Conservation (phyloP, 2,329 filamentous ascomycete genomes). For the Colletotrichum sp. region DNA sequence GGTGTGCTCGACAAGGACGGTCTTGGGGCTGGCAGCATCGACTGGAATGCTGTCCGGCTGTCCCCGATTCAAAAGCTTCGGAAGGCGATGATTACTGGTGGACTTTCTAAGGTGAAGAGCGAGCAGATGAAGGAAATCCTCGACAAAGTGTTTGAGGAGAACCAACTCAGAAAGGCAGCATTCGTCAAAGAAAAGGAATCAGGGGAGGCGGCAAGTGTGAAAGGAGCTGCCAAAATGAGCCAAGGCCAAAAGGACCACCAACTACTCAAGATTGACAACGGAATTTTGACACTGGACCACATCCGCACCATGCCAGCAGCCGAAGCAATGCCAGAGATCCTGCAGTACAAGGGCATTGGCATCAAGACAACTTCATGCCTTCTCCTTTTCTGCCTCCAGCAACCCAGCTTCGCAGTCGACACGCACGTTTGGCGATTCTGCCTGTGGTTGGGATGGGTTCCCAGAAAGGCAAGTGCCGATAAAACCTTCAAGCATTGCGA, state of each 20-base stretch:
- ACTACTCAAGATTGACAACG: conserved; percentile 58
- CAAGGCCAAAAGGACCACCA: conserved; percentile 60
- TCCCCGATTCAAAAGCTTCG: conserved; percentile 66
- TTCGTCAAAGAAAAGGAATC: conserved; percentile 48
- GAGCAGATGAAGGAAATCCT: conserved; percentile 76
- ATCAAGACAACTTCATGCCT: conserved; percentile 64
- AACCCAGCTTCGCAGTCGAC: conserved; percentile 61
- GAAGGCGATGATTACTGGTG: conserved; percentile 72
- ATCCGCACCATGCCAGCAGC: conserved; percentile 48
- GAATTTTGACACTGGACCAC: conserved; percentile 63
- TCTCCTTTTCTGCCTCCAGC: conserved; percentile 58
- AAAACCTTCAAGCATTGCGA: conserved; percentile 60
- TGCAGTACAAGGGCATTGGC: conserved; percentile 56
- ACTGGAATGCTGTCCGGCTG: conserved; percentile 74
- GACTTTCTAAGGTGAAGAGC: conserved; percentile 73
- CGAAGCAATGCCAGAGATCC: conserved; percentile 55
- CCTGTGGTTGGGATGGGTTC: conserved; percentile 61
- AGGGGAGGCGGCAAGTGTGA: conserved; percentile 44
- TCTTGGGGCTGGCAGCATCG: conserved; percentile 72
- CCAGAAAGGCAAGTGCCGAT: conserved; percentile 48
- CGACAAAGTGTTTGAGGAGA: conserved; percentile 73
- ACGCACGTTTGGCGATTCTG: conserved; percentile 60
- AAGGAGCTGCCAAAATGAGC: conserved; percentile 42
- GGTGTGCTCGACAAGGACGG: conserved; percentile 64
- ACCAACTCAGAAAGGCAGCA: conserved; percentile 50